Percentiles rank a stretch among this genome's conserved stretches.
Conservation (phyloP, 768 basidiomycete species). For the Calocera cornea region DNA sequence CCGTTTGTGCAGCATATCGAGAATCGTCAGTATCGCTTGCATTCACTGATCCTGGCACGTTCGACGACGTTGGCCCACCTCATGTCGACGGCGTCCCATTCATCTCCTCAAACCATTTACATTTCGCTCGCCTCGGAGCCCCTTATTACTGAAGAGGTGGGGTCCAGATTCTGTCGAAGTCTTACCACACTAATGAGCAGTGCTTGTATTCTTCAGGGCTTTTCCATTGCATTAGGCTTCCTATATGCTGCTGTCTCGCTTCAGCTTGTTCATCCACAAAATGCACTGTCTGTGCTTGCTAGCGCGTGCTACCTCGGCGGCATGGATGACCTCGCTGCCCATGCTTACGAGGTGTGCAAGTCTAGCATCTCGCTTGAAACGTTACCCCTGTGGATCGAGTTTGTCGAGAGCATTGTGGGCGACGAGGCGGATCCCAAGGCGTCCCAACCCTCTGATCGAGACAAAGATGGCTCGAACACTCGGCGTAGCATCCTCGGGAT, state of each 20-base stretch:
- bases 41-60: conserved; percentile 74
- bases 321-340: conserved; percentile 71
- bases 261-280: conserved; percentile 53
- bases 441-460: conserved; percentile 11
- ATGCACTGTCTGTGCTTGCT: conserved; percentile 74
- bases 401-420: conserved; percentile 44
- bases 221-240: conserved; percentile 70
- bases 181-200: no score
- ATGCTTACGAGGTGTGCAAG: conserved; percentile 64
- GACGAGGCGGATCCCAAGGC: conserved; percentile 10
- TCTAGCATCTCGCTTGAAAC: conserved; percentile 63
- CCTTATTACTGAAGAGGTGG: conserved; percentile 72
- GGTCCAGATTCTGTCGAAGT: no score
- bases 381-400: conserved; percentile 63
- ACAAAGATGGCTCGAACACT: conserved; percentile 25
- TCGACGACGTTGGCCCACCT: conserved; percentile 80
- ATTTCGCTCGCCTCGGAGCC: conserved; percentile 66
- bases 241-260: conserved; percentile 64
- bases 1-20: conserved; percentile 8
- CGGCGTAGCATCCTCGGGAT: conserved; percentile 47
- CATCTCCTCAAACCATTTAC: conserved; percentile 46
- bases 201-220: conserved; percentile 46
- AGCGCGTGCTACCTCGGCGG: conserved; percentile 75
- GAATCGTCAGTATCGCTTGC: conserved; percentile 43
- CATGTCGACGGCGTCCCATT: conserved; percentile 59